Conservation (phyloP, 345 rosid species). For the Eucalyptus erythrocorys region DNA sequence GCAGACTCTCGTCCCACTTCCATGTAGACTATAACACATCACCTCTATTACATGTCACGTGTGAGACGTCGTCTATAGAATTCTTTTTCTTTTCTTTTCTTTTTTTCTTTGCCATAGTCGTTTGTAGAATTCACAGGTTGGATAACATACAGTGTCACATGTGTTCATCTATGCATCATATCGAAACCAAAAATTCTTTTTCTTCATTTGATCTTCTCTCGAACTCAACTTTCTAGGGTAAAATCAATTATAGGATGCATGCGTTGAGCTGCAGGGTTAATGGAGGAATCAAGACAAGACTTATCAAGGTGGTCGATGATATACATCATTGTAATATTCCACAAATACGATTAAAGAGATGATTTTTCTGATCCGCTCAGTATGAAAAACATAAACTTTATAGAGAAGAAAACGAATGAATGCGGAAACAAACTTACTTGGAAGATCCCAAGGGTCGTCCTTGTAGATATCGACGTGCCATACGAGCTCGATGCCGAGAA, state of each 20-base stretch:
- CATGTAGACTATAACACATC: no score
- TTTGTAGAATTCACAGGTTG: no score
- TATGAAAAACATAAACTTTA: neutral
- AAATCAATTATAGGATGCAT: neutral
- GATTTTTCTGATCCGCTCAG: neutral
- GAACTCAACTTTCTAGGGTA: no score
- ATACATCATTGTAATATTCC: neutral
- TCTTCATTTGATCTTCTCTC: no score
- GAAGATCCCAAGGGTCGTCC: slow-evolving; percentile 18
- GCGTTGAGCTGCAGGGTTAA: neutral
- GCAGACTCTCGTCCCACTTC: no score
- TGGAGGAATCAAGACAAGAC: neutral
- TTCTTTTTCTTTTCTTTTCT: no score
- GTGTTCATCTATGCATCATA: no score
- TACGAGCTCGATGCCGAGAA: slow-evolving; percentile 2
- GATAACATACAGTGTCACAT: no score
- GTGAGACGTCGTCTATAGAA: no score
- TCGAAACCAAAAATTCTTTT: no score
- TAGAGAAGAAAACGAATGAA: neutral
- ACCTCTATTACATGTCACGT: no score
- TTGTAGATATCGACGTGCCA: slow-evolving; percentile 11
- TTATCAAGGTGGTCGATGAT: neutral
- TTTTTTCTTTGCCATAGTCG: no score
- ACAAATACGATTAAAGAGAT: neutral
- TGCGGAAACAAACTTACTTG: neutral